Evolutionary conservation across 2,329 filamentous ascomycete species (phyloP).

Genomic region (Trichoderma sp.): DNA sequence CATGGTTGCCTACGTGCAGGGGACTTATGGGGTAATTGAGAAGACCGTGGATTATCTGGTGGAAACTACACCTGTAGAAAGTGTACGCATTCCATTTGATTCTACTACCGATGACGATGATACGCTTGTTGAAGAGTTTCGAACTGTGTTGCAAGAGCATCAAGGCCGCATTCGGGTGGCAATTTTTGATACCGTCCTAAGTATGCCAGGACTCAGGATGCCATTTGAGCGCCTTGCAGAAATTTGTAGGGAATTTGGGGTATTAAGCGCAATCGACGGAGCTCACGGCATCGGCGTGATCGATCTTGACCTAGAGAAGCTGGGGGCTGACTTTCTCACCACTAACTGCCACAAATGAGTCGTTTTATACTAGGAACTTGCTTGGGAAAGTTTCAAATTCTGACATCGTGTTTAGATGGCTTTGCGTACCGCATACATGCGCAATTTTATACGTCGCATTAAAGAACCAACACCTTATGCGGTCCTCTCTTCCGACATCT

Average conservation of each 20-base stretch:
- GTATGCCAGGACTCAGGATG: conserved; percentile 14
- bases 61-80: conserved; percentile 8
- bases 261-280: conserved; percentile 7
- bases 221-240: conserved; percentile 4
- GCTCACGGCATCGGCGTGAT: conserved; percentile 16
- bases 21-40: conserved; percentile 13
- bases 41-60: conserved; percentile 16
- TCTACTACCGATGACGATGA: conserved; percentile 1
- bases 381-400: not conserved
- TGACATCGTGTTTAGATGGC: not conserved
- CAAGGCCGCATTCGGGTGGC: conserved; percentile 1
- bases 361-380: not conserved
- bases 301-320: conserved; percentile 1
- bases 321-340: conserved; percentile 2
- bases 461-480: conserved; percentile 5
- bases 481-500: conserved; percentile 2
- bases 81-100: conserved; percentile 3
- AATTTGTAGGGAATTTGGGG: not conserved
- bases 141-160: not conserved
- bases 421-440: conserved; percentile 12
- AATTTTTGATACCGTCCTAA: conserved; percentile 13
- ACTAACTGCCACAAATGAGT: conserved; percentile 15
- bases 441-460: conserved; percentile 6
- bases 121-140: conserved; percentile 3
- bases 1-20: conserved; percentile 1